phyloP scores from a whole-genome alignment of 352 stramenopile species.

The Pythium rishiriense region DNA sequence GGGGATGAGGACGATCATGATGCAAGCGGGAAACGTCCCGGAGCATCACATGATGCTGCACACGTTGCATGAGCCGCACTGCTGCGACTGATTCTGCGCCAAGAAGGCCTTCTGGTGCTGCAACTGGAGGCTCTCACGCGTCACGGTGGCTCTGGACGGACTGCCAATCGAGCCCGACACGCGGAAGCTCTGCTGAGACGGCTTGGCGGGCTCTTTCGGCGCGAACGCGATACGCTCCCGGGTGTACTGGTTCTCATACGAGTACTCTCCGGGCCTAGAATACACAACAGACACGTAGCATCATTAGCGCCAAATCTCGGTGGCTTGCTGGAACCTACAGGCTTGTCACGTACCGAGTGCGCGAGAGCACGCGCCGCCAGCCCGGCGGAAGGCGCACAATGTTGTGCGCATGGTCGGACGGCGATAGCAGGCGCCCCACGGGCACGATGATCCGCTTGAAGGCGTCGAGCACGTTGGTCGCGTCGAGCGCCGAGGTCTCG shows the following conservation, averaged over 20 bases:
- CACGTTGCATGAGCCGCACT: constrained; percentile 57
- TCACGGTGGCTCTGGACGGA: constrained; percentile 61
- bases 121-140: constrained; percentile 77
- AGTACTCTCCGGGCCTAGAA: constrained; percentile 75
- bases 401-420: constrained; percentile 51
- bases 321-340: background rate
- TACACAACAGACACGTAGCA: background rate
- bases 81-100: constrained; percentile 64
- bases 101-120: constrained; percentile 85
- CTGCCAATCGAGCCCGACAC: constrained; percentile 34
- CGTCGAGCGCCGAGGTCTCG: constrained; percentile 80
- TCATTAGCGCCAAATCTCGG: no score
- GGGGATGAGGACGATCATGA: background rate
- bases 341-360: constrained; percentile 40
- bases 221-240: constrained; percentile 87
- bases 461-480: constrained; percentile 85
- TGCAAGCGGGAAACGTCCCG: no score
- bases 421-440: constrained; percentile 74
- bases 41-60: constrained; percentile 74
- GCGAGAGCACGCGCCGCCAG: constrained; percentile 80
- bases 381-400: constrained; percentile 67
- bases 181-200: constrained; percentile 85
- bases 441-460: constrained; percentile 90
- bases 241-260: constrained; percentile 90
- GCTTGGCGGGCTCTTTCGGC: constrained; percentile 82